Conservation (phyloP, 768 basidiomycete genomes). For the Tricholoma saponaceum region DNA sequence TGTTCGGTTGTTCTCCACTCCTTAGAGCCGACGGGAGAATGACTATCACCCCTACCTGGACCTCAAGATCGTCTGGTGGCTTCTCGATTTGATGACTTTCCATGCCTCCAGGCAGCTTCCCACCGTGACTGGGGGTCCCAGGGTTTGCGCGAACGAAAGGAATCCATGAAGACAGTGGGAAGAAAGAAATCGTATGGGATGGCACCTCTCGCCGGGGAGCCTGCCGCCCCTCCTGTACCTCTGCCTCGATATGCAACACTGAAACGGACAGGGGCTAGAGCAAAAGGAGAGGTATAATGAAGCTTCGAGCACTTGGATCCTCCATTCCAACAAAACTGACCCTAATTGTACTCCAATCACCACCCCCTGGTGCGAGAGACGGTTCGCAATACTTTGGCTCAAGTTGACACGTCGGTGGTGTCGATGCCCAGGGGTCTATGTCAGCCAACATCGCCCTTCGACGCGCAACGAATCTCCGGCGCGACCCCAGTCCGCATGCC, state of each 20-base stretch:
- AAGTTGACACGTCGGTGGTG: neutral
- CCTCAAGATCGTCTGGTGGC: conserved; percentile 18
- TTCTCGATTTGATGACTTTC: neutral
- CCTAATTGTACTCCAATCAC: conserved; percentile 8
- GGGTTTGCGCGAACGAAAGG: conserved; percentile 1
- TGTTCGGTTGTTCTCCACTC: neutral
- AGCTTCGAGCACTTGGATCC: neutral
- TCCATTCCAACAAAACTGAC: conserved; percentile 3
- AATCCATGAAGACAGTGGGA: conserved; percentile 10
- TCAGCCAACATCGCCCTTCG: conserved; percentile 13
- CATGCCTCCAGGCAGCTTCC: neutral
- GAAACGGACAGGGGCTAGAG: neutral
- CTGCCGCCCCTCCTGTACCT: neutral
- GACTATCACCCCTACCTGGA: conserved; percentile 42
- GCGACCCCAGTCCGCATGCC: conserved; percentile 45
- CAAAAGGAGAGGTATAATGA: neutral
- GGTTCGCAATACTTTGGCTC: conserved; percentile 16
- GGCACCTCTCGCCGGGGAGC: neutral
- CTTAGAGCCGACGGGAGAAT: conserved; percentile 35
- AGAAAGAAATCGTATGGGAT: conserved; percentile 1
- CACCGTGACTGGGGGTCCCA: neutral
- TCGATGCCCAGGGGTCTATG: conserved; percentile 3
- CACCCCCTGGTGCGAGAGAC: conserved; percentile 8
- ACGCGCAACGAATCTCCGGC: conserved; percentile 32
- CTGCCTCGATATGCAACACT: neutral